Evolutionary conservation across 2,329 filamentous ascomycete species (phyloP).

Genomic region (Fusarium torreyae): DNA sequence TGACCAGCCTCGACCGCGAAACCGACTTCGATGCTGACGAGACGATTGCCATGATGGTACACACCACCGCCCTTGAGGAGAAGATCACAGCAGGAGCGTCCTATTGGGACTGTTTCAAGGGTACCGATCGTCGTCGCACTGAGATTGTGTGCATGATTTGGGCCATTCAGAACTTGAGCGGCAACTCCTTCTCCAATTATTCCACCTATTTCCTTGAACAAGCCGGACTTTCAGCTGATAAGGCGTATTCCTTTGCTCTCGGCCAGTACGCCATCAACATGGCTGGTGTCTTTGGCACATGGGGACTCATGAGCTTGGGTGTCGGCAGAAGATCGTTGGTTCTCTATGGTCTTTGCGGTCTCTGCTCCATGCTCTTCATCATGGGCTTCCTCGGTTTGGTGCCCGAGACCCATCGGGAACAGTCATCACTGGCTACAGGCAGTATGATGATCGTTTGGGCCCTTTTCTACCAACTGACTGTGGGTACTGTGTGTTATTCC

Average conservation of each 20-base stretch:
- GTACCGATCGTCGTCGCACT: conserved; percentile 82
- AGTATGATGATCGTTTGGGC: conserved; percentile 89
- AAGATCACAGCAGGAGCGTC: conserved; percentile 80
- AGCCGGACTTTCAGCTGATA: conserved; percentile 67
- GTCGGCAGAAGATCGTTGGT: conserved; percentile 84
- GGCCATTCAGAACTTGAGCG: conserved; percentile 75
- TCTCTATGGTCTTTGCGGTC: conserved; percentile 79
- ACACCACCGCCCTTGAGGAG: conserved; percentile 86
- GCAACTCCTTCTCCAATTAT: conserved; percentile 76
- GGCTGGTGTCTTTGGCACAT: conserved; percentile 84
- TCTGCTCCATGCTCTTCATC: conserved; percentile 83
- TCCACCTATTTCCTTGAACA: conserved; percentile 75
- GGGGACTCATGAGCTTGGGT: conserved; percentile 82
- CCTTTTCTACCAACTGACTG: conserved; percentile 86
- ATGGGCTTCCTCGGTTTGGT: conserved; percentile 88
- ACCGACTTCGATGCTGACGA: conserved; percentile 85
- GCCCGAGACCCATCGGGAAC: conserved; percentile 68
- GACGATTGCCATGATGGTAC: conserved; percentile 92
- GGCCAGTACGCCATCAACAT: conserved; percentile 81
- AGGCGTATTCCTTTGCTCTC: conserved; percentile 73
- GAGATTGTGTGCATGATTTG: conserved; percentile 77
- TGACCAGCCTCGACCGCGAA: conserved; percentile 75
- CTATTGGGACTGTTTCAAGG: conserved; percentile 88
- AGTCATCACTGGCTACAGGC: conserved; percentile 83
- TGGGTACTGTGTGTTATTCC: conserved; percentile 92